Evolutionary conservation across 768 basidiomycete genomes (phyloP), one percentile per base, ranked within the genome.

Genomic region (Lactarius evosmus): DNA sequence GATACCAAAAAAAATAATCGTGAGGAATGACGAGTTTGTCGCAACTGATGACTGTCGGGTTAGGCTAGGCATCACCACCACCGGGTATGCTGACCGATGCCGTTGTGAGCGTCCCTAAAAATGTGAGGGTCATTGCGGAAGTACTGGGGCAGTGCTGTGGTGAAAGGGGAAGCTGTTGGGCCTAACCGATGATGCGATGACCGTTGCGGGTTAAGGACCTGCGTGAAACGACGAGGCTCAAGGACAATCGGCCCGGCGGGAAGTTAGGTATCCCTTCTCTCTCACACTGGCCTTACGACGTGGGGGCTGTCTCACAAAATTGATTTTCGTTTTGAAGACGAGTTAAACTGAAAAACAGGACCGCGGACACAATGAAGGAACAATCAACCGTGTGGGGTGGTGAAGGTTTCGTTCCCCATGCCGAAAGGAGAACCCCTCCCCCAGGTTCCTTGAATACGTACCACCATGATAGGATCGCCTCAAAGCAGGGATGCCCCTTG

Each of bases 401-500:
- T 14, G 46, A 49, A 14, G 46, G 11, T 41, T 41, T 44, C 19
- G 9, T 22, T 44, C 41, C 41, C 41, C 3, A 22, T 49, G 25
- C 46, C 16, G 22, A 49, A 49, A 49, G 46, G 25, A 25, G 46
- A 49, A 25, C 12, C 22, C 46, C 41, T 38, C 38, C 41, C 41
- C n/a, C n/a, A 44, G 41, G 41, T 44, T 44, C 41, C 46, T 49
- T 49, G 46, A 49, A 49, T 49, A 49, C 46, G 46, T 49, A 49
- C 25, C 46, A 27, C 46, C 11, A 22, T 46, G 44, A 46, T 46
- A 22, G 7, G 22, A 9, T 9, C n/a, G 41, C 41, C 12, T 46
- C 22, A 4, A 46, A 5, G 44, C 22, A 46, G 9, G 46, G 7
- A 25, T 25, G 6, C 46, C 46, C 25, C 22, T 46, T 14, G 22